These are phyloP conservation scores for Sorghum bicolor DNA, from an alignment of 176 grass and related monocot genomes.

Conservation along the genomic window Sorghum_bicolor_NCBIv3 NC_012872.2:12745001-12745500, in stretches of 20 bases:
- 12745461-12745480: no score
- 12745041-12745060: neutral
- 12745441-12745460: no score
- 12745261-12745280: neutral
- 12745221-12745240: neutral
- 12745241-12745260: neutral
- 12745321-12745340: slow-evolving; percentile 9
- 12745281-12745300: neutral
- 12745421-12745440: no score
- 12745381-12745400: neutral
- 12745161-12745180: neutral
- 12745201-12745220: neutral
- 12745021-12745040: neutral
- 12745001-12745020: neutral
- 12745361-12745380: neutral
- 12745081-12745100: slow-evolving; percentile 1
- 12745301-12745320: no score
- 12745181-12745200: neutral
- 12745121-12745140: slow-evolving; percentile 15
- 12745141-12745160: neutral
- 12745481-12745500: no score
- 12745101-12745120: neutral
- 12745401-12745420: neutral
- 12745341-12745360: neutral
- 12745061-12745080: neutral